Conservation (phyloP, 495 filamentous ascomycete genomes). For the Podospora tetraspora region DNA sequence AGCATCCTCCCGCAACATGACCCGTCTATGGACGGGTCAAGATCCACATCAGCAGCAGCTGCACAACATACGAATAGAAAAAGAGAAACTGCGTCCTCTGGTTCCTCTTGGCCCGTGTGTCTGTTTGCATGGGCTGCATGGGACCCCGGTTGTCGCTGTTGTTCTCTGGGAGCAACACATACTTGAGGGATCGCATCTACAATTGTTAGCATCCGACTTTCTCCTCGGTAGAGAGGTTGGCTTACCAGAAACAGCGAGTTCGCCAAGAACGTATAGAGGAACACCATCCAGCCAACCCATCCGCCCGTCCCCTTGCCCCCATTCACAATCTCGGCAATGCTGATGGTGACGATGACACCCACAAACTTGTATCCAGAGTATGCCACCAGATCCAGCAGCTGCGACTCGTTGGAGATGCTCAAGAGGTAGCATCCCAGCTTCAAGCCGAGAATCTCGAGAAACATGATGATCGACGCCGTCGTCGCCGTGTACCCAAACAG, state of each 20-base stretch:
- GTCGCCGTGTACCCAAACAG: slow-evolving; percentile 83
- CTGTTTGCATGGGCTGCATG: slow-evolving; percentile 67
- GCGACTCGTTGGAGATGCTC: slow-evolving; percentile 78
- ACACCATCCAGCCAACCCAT: slow-evolving; percentile 84
- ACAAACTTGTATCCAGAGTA: slow-evolving; percentile 99
- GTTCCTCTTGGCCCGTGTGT: slow-evolving; percentile 71
- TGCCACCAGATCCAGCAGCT: slow-evolving; percentile 86
- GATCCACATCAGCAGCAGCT: slow-evolving; percentile 93
- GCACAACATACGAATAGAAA: slow-evolving; percentile 87
- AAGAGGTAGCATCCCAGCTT: slow-evolving; percentile 92
- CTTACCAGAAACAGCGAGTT: slow-evolving; percentile 94
- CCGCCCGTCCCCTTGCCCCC: slow-evolving; percentile 73
- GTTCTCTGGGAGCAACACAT: slow-evolving; percentile 88
- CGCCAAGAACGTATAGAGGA: slow-evolving; percentile 82
- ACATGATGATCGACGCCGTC: slow-evolving; percentile 70
- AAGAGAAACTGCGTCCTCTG: slow-evolving; percentile 93
- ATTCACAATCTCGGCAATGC: slow-evolving; percentile 69
- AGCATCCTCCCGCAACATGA: neutral
- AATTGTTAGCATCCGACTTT: slow-evolving; percentile 21
- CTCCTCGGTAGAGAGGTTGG: neutral
- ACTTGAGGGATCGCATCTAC: slow-evolving; percentile 88
- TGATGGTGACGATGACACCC: slow-evolving; percentile 81
- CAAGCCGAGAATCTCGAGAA: slow-evolving; percentile 80
- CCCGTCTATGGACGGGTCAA: slow-evolving; percentile 47
- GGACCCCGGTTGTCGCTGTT: slow-evolving; percentile 59